phyloP scores from a whole-genome alignment of 331 rosid species.

The Dryas integrifolia region DNA sequence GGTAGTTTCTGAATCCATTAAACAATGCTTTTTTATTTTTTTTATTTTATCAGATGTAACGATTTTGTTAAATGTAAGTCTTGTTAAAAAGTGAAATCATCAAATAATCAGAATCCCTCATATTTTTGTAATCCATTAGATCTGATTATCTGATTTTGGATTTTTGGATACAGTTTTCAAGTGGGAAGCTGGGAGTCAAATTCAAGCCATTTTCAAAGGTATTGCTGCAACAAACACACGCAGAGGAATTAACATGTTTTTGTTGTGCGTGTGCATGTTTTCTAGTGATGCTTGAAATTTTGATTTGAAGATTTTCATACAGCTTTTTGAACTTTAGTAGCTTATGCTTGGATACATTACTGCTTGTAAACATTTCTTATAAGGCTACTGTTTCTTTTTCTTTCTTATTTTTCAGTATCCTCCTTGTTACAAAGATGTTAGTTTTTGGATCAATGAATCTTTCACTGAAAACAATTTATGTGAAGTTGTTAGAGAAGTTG shows the following conservation, averaged over 20 bases:
- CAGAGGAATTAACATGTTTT: background rate
- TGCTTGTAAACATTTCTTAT: background rate
- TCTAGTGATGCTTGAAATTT: background rate
- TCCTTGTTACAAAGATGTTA: constrained; percentile 93
- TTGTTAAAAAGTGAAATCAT: constrained; percentile 9
- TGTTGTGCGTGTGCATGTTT: background rate
- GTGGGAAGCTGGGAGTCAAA: constrained; percentile 72
- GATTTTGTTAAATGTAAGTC: constrained; percentile 6
- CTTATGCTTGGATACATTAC: background rate
- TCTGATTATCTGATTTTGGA: constrained; percentile 18
- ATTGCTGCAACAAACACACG: constrained; percentile 13
- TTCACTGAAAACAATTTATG: constrained; percentile 97
- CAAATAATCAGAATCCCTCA: background rate
- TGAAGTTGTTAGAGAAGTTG: constrained; percentile 89
- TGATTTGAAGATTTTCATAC: background rate
- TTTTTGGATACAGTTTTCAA: constrained; percentile 64
- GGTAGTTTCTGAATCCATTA: constrained; percentile 46
- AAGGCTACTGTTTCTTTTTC: background rate
- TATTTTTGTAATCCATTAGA: background rate
- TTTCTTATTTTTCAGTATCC: constrained; percentile 58
- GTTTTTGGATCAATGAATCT: constrained; percentile 90
- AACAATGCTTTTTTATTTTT: constrained; percentile 15
- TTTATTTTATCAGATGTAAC: background rate
- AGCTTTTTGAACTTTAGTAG: background rate
- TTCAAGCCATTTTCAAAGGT: constrained; percentile 98